Percentiles rank a stretch among this genome's conserved stretches.
Conservation (phyloP, 495 filamentous ascomycete species). For the Penicillium waksmanii region DNA sequence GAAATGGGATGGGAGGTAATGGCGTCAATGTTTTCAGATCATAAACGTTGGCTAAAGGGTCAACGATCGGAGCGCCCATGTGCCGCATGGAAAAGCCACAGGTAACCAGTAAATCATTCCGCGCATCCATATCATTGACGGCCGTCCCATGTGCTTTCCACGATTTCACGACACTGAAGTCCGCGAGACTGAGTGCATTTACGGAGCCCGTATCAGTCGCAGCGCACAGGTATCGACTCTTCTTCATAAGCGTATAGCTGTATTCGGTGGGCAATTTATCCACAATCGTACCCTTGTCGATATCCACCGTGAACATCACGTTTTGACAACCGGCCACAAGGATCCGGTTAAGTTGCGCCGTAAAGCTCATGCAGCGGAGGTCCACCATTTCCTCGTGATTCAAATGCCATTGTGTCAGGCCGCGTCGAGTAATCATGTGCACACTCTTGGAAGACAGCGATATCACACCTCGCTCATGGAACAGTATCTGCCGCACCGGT, state of each 20-base stretch:
- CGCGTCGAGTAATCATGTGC: constrained; percentile 82
- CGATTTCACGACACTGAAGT: constrained; percentile 74
- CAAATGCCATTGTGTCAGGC: constrained; percentile 84
- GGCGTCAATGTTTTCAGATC: constrained; percentile 85
- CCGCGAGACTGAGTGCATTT: constrained; percentile 79
- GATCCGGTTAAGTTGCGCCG: constrained; percentile 80
- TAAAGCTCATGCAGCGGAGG: constrained; percentile 91
- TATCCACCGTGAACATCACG: constrained; percentile 87
- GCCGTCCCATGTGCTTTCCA: constrained; percentile 86
- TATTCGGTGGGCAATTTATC: constrained; percentile 73
- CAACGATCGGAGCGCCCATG: constrained; percentile 67
- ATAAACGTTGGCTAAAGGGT: constrained; percentile 91
- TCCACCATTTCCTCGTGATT: constrained; percentile 77
- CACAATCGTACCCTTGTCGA: constrained; percentile 78
- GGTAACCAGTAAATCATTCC: constrained; percentile 87
- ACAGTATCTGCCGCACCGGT: constrained; percentile 75
- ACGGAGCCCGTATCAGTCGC: constrained; percentile 84
- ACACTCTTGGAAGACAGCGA: constrained; percentile 75
- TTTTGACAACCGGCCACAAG: constrained; percentile 85
- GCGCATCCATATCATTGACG: constrained; percentile 94
- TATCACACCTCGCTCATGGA: constrained; percentile 85
- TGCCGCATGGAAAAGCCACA: constrained; percentile 88
- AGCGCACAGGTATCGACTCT: constrained; percentile 86
- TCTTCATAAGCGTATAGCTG: constrained; percentile 88
- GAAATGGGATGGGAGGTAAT: constrained; percentile 88